phyloP scores from a whole-genome alignment of 805 yeast species.

The Brettanomyces custersianus region DNA sequence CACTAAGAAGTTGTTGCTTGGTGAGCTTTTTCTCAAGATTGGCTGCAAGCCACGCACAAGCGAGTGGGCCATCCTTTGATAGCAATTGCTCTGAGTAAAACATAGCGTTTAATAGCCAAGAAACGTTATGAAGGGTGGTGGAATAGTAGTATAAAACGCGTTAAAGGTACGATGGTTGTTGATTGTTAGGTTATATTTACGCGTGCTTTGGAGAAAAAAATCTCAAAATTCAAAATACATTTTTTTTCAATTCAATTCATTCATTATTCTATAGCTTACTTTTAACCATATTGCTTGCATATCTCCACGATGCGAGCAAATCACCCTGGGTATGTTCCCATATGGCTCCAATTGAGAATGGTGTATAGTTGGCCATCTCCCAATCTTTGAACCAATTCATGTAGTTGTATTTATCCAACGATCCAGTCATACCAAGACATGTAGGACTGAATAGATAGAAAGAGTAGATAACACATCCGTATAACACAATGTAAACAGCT shows the following conservation, averaged over 20 bases:
- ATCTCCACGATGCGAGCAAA: neutral
- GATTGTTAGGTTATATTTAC: neutral
- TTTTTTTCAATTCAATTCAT: too few relatives aligned
- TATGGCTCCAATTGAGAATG: constrained; percentile 1
- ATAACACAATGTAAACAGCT: constrained; percentile 31
- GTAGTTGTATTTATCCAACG: constrained; percentile 29
- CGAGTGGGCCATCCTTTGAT: constrained; percentile 73
- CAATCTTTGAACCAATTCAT: constrained; percentile 42
- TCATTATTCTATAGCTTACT: too few relatives aligned
- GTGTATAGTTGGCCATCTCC: constrained; percentile 18
- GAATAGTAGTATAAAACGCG: too few relatives aligned
- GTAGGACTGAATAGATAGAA: constrained; percentile 57
- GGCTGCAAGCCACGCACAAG: constrained; percentile 90
- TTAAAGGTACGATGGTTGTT: neutral
- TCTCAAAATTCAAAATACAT: too few relatives aligned
- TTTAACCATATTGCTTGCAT: too few relatives aligned
- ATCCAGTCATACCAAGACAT: constrained; percentile 59
- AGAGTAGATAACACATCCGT: constrained; percentile 35
- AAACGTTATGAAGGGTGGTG: too few relatives aligned
- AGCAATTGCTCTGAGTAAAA: constrained; percentile 43
- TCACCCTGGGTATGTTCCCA: neutral
- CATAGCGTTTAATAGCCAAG: too few relatives aligned
- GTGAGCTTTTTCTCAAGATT: constrained; percentile 73
- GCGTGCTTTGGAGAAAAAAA: neutral
- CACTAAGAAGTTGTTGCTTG: constrained; percentile 60